Conservation (phyloP, 2,329 filamentous ascomycete genomes). For the Penicillium sp. region DNA sequence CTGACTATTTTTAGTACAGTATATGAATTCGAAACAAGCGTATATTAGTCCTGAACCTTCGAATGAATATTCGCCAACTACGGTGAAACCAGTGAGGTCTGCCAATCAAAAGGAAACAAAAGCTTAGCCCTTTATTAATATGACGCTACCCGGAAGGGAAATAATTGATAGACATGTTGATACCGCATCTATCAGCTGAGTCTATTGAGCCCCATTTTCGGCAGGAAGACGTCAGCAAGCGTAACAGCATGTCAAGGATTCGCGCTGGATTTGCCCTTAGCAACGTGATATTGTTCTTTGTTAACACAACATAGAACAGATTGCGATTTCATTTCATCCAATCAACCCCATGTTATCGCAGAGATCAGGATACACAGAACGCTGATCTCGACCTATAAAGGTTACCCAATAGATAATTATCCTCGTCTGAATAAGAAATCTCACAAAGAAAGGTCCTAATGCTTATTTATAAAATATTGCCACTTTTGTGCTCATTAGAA, state of each 20-base stretch:
- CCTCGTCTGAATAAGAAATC: not conserved
- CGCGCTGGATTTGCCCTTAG: not conserved
- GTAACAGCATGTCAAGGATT: not conserved
- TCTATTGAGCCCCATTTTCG: constrained; percentile 3
- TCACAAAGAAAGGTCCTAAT: not conserved
- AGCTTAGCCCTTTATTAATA: not conserved
- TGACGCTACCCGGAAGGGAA: not conserved
- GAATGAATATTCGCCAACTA: not conserved
- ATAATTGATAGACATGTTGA: not conserved
- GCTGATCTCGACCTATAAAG: not conserved
- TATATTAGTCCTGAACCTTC: not conserved
- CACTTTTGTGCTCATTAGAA: not conserved
- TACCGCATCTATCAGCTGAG: not conserved
- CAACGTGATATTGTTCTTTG: not conserved
- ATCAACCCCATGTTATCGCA: not conserved
- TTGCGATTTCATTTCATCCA: not conserved
- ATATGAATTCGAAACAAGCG: not conserved
- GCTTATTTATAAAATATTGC: not conserved
- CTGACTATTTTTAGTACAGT: not conserved
- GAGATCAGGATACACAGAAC: not conserved
- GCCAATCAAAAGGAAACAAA: not conserved
- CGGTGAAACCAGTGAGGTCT: not conserved
- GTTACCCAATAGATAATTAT: not conserved
- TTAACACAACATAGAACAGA: not conserved
- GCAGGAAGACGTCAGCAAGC: not conserved